Conservation (phyloP, 495 filamentous ascomycete genomes). For the Arthonia radiata region DNA sequence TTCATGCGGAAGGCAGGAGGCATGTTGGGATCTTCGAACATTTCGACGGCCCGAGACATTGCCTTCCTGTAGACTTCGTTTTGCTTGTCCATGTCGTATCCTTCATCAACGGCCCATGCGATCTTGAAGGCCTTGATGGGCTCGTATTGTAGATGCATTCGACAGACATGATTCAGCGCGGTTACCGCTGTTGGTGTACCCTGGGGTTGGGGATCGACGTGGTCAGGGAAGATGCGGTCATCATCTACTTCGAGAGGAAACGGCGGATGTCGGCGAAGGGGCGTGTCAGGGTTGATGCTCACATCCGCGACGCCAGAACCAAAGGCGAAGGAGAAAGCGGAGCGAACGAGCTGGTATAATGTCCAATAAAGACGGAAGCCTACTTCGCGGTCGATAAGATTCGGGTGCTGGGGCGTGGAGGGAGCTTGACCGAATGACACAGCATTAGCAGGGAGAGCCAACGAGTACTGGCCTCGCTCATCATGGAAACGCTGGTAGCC, state of each 20-base stretch:
- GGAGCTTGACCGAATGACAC: conserved; percentile 29
- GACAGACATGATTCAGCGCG: conserved; percentile 55
- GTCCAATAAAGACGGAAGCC: background rate
- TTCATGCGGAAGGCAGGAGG: conserved; percentile 17
- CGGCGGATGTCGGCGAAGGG: conserved; percentile 53
- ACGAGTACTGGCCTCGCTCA: conserved; percentile 11
- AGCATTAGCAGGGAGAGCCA: conserved; percentile 23
- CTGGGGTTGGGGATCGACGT: conserved; percentile 36
- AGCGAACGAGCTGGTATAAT: background rate
- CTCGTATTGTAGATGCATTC: conserved; percentile 46
- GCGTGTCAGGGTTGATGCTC: conserved; percentile 43
- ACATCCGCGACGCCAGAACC: conserved; percentile 38
- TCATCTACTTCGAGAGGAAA: conserved; percentile 60
- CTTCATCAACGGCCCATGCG: conserved; percentile 41
- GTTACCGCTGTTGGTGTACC: conserved; percentile 34
- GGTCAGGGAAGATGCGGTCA: conserved; percentile 37
- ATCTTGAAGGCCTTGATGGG: conserved; percentile 42
- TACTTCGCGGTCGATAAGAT: background rate
- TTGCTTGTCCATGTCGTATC: conserved; percentile 52
- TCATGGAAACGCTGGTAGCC: conserved; percentile 29
- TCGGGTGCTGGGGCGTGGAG: conserved; percentile 2
- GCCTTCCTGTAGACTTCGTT: conserved; percentile 34
- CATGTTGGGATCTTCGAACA: conserved; percentile 31
- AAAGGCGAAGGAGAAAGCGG: conserved; percentile 16
- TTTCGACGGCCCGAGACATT: conserved; percentile 31